Conservation (phyloP, 345 rosid species). For the Capsella bursapastoris region DNA sequence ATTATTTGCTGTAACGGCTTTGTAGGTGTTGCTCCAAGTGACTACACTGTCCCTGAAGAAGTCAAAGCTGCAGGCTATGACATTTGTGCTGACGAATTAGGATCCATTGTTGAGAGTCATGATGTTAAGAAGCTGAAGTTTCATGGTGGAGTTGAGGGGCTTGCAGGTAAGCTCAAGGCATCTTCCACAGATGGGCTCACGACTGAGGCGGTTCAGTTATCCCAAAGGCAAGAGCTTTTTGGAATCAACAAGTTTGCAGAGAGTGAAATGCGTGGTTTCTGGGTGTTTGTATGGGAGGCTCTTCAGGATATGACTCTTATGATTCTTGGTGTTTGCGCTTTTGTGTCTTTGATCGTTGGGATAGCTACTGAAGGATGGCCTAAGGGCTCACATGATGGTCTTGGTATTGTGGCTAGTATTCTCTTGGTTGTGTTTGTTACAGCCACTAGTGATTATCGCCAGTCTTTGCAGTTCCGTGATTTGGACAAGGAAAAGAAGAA, state of each 20-base stretch:
- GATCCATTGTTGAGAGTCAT: constrained; percentile 84
- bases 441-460: constrained; percentile 88
- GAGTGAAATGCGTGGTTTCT: constrained; percentile 63
- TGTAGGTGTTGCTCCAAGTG: constrained; percentile 74
- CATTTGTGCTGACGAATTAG: constrained; percentile 82
- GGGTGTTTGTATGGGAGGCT: constrained; percentile 95
- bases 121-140: constrained; percentile 74
- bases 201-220: constrained; percentile 46
- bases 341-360: constrained; percentile 89
- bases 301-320: constrained; percentile 92
- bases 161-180: constrained; percentile 68
- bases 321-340: constrained; percentile 89
- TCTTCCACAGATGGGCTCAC: constrained; percentile 62
- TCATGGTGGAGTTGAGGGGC: constrained; percentile 76
- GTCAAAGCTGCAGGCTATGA: constrained; percentile 87
- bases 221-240: constrained; percentile 65
- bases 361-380: constrained; percentile 97
- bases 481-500: constrained; percentile 94
- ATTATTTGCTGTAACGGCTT: constrained; percentile 19
- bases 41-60: constrained; percentile 75
- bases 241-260: constrained; percentile 91
- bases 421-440: constrained; percentile 87
- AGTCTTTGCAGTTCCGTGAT: constrained; percentile 82
- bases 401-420: constrained; percentile 89
- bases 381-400: constrained; percentile 90